Base-by-base conservation (phyloP, 108 stramenopile species). In the Pseudonitzschia delicatissima region DNA sequence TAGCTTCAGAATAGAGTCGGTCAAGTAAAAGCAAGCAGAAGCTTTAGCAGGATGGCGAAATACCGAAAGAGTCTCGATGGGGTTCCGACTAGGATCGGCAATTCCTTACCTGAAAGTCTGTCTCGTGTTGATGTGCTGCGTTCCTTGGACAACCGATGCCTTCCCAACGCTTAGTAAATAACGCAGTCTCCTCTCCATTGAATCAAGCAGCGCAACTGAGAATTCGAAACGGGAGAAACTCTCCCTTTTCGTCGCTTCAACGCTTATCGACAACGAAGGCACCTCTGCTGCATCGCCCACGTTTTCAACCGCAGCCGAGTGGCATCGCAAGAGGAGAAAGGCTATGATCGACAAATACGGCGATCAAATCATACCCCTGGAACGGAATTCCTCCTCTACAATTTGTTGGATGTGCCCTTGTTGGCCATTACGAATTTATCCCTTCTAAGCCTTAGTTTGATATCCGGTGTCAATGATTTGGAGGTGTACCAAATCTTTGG, bases 251-350 rank as follows among this genome's bases (percentile, higher is more conserved):
- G 47, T 48, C 47, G 47, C 21, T 6, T 6, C 47, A 48, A 31
- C 53, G 17, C 29, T 33, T 4, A 34, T 33, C 13, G 32, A n/a
- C 17, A 29, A 55, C 27, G 53, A 55, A 9, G 32, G 17, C 32
- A 33, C 53, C 31, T 64, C 68, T 26, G 71, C 81, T 11, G 52
- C 71, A 15, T 55, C 53, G 2, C 29, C 53, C 12, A 55, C 53
- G 29, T 25, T 33, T 33, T 55, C 53, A 27, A 55, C 53, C 0
- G 87, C 87, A 12, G 82, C 87, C 9, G 65, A 76, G 64, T 90
- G 88, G 88, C 88, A 90, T 74, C 74, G 71, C 48, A 15, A 77
- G 44, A 76, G 88, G n/a, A 77, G 85, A 34, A 68, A 68, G n/a
- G 36, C 68, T 59, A 90, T 90, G 83, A 64, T 90, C 36, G 33